Percentiles rank a stretch among this genome's conserved stretches.
Conservation (phyloP, 495 filamentous ascomycete species). For the Neurospora discreta region DNA sequence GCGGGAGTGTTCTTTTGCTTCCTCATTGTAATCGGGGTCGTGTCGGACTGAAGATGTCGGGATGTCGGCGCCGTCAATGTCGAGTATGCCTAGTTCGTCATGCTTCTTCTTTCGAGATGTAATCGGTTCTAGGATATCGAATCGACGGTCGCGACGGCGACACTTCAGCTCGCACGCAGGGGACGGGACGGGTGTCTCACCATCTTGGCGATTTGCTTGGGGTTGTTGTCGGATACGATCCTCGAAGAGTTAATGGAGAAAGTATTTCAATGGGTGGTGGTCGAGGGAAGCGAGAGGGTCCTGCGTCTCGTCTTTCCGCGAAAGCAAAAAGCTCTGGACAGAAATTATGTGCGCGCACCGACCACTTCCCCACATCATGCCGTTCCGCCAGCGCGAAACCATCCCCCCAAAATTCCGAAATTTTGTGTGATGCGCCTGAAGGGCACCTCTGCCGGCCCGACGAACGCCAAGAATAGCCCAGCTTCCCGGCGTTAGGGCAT, state of each 20-base stretch:
- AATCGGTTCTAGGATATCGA: not conserved
- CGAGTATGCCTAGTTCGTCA: not conserved
- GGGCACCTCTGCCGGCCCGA: not conserved
- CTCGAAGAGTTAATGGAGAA: constrained; percentile 36
- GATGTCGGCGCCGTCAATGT: not conserved
- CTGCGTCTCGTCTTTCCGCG: not conserved
- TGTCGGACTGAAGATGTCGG: not conserved
- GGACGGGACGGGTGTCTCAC: constrained; percentile 24
- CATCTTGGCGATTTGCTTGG: constrained; percentile 39
- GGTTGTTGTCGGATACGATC: constrained; percentile 38
- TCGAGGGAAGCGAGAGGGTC: not conserved
- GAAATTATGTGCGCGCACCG: constrained; percentile 19
- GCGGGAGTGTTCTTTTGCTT: constrained; percentile 7
- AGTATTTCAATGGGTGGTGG: not conserved
- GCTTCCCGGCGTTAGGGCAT: constrained; percentile 16
- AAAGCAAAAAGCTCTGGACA: constrained; percentile 4
- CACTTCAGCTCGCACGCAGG: not conserved
- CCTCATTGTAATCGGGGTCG: not conserved
- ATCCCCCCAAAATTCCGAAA: constrained; percentile 1
- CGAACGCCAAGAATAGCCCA: not conserved
- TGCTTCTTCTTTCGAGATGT: not conserved
- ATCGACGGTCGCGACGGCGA: not conserved
- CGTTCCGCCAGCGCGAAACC: not conserved
- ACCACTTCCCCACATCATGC: constrained; percentile 8
- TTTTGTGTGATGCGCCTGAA: constrained; percentile 11